Conservation (phyloP, 1,139 yeast species). For the Tardiomyces digboiensis region DNA sequence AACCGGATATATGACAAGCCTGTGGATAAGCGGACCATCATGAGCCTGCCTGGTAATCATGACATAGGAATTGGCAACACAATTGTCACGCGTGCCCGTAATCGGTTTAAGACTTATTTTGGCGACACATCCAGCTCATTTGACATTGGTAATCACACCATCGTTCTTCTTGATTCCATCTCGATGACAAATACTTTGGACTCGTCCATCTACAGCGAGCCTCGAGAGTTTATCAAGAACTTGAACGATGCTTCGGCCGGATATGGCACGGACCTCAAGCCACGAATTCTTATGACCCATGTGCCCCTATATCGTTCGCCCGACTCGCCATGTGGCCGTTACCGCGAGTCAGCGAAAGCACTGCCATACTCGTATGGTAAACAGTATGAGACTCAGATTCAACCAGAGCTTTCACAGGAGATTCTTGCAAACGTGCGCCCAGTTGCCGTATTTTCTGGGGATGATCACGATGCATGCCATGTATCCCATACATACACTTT, state of each 20-base stretch:
- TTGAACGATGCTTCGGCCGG: constrained; percentile 19
- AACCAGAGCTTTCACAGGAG: constrained; percentile 44
- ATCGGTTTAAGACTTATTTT: constrained; percentile 61
- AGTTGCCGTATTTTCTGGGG: constrained; percentile 71
- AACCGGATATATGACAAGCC: constrained; percentile 48
- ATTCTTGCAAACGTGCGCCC: constrained; percentile 56
- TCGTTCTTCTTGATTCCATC: constrained; percentile 73
- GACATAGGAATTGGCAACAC: constrained; percentile 88
- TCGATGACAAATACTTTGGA: constrained; percentile 51
- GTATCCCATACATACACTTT: constrained; percentile 43
- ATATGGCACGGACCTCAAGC: constrained; percentile 24
- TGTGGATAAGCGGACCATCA: constrained; percentile 34
- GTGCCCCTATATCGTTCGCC: constrained; percentile 65
- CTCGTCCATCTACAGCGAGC: constrained; percentile 32
- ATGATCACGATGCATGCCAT: constrained; percentile 94
- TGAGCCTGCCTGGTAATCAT: constrained; percentile 85
- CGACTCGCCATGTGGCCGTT: constrained; percentile 52
- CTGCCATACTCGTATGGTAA: constrained; percentile 56
- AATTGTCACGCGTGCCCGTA: constrained; percentile 39
- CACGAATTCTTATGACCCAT: constrained; percentile 66
- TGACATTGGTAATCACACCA: constrained; percentile 63
- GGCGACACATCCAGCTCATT: constrained; percentile 57
- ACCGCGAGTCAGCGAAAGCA: constrained; percentile 50
- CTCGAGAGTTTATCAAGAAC: constrained; percentile 31
- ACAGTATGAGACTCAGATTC: constrained; percentile 73